Evolutionary conservation across 805 yeast genomes (phyloP).

Genomic region (Ogataea neopini): DNA sequence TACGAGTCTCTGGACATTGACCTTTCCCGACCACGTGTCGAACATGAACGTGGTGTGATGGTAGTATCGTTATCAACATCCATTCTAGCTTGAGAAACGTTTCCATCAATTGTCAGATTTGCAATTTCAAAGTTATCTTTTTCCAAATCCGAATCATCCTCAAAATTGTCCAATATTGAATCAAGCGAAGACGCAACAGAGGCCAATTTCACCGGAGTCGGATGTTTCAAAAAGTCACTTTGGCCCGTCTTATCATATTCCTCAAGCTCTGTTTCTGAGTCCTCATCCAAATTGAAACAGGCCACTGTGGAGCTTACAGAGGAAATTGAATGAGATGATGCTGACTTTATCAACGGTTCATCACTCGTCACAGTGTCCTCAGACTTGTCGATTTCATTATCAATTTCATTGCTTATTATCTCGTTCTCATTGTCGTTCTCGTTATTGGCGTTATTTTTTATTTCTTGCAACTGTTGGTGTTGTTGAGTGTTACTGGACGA

Average conservation of each 20-base stretch:
- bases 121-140: not conserved
- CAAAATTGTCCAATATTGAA: slow-evolving; percentile 28
- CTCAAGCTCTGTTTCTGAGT: slow-evolving; percentile 11
- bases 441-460: not conserved
- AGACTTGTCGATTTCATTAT: slow-evolving; percentile 5
- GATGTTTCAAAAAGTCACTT: slow-evolving; percentile 21
- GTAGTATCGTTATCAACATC: slow-evolving; percentile 13
- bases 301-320: slow-evolving; percentile 39
- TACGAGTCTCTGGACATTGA: slow-evolving; percentile 56
- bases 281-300: slow-evolving; percentile 33
- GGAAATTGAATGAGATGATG: slow-evolving; percentile 23
- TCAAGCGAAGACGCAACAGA: slow-evolving; percentile 32
- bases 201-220: slow-evolving; percentile 25
- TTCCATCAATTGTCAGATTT: not conserved
- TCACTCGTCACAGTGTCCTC: slow-evolving; percentile 10
- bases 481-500: not conserved
- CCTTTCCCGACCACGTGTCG: slow-evolving; percentile 40
- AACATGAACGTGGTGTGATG: slow-evolving; percentile 32
- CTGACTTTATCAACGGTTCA: slow-evolving; percentile 5
- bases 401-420: not conserved
- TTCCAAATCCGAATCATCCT: slow-evolving; percentile 16
- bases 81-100: slow-evolving; percentile 3
- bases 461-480: not conserved
- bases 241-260: not conserved
- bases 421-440: not conserved